Base-by-base conservation (phyloP, 108 stramenopile species). In the Asterionellopsis glacialis region DNA sequence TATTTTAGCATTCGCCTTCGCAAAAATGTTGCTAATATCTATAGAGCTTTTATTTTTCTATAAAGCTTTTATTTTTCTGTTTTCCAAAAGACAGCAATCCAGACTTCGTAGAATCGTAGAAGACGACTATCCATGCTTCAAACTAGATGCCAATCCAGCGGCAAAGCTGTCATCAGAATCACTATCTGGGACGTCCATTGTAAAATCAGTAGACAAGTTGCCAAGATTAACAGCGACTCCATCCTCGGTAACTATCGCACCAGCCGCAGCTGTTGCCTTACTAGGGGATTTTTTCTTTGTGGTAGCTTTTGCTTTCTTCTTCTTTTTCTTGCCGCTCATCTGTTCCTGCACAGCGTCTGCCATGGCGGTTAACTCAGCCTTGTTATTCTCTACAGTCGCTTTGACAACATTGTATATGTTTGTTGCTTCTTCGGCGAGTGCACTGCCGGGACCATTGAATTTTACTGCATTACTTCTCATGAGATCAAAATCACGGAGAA, bases 381-480 rank as follows among this genome's bases (percentile, higher is more conserved):
- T 66, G 45, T 80, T 77, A 48, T 75, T 64, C 12, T 85, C 85
- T 11, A 88, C 63, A 28, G 73, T 73, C 2, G 51, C 64, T 40
- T 83, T 77, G 2, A 87, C 92, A 43, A 78, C 59, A 27, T 90
- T 79, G 43, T 75, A 84, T 21, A 94, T 94, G 41, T 77, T 75
- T 16, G 45, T 63, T 19, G 85, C 92, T 60, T 94, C 87, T 14
- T 62, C 70, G 11, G 83, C 83, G 41, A 94, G 74, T 19, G 57
- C 45, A 39, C 57, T 56, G 9, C 48, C 72, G 44, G 65, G 69
- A 13, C 85, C 85, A 49, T 93, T 93, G 73, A 94, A 94, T 63
- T 88, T 90, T 55, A 82, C 63, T 6, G 92, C 88, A 63, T 94
- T 94, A 26, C 58, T 73, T 53, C 81, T 94, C 88, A 94, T 88